phyloP scores from a whole-genome alignment of 306 rosid genomes.

The Sicyos edulis region DNA sequence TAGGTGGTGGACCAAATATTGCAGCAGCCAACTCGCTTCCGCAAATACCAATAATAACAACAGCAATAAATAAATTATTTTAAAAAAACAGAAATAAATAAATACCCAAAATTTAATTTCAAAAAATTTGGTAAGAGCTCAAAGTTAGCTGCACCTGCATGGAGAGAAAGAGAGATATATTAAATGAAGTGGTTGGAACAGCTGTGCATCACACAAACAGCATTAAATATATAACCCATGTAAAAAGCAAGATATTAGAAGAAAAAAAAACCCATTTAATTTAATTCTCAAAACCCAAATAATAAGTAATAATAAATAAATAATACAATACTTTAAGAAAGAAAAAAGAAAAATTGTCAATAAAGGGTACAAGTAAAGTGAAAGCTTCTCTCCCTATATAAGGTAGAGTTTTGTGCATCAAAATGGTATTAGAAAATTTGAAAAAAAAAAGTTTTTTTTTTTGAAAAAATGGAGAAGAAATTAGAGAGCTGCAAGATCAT shows the following conservation, averaged over 20 bases:
- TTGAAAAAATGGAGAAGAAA: too few species aligned
- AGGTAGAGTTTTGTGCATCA: too few species aligned
- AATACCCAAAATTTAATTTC: too few species aligned
- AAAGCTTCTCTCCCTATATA: too few species aligned
- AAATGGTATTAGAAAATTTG: too few species aligned
- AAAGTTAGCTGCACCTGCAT: constrained; percentile 17
- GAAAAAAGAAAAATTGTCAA: neutral
- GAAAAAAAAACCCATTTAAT: neutral
- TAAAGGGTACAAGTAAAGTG: neutral
- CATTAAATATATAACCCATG: constrained; percentile 17
- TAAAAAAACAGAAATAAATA: too few species aligned
- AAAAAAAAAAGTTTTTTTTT: too few species aligned
- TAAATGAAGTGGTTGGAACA: constrained; percentile 18
- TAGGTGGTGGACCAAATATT: constrained; percentile 3
- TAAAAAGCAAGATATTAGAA: neutral
- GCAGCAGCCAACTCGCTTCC: neutral
- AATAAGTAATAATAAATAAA: neutral
- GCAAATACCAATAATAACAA: neutral
- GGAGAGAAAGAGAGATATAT: neutral
- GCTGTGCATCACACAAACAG: constrained; percentile 15
- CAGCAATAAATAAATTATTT: neutral
- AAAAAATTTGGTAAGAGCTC: neutral
- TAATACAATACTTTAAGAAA: neutral
- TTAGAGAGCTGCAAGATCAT: too few species aligned
- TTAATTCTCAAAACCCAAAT: neutral